phyloP scores from a whole-genome alignment of 2,329 filamentous ascomycete species.

The Colletotrichum sp. region DNA sequence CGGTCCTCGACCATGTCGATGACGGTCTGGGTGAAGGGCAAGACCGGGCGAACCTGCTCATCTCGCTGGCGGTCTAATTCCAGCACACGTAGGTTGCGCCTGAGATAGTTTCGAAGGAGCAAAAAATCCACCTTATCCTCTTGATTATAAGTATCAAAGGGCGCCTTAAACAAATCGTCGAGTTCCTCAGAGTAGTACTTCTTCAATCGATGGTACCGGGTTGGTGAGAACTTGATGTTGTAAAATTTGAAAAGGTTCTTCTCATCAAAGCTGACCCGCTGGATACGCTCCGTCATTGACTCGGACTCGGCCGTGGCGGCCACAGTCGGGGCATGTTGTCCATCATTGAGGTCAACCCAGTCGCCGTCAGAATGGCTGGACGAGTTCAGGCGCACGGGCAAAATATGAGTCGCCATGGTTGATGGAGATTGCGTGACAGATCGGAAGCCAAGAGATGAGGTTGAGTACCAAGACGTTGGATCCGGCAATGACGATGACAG shows the following conservation, averaged over 20 bases:
- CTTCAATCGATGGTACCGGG: slow-evolving; percentile 41
- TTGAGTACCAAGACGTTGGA: not conserved
- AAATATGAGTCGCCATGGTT: not conserved
- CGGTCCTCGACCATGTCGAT: slow-evolving; percentile 52
- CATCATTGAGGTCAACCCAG: not conserved
- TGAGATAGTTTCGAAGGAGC: slow-evolving; percentile 53
- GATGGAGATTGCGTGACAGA: not conserved
- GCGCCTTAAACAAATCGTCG: slow-evolving; percentile 25
- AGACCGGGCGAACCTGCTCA: slow-evolving; percentile 39
- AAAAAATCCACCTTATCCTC: slow-evolving; percentile 54
- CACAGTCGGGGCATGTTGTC: not conserved
- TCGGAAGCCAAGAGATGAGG: not conserved
- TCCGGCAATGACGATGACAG: not conserved
- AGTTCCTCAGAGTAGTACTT: slow-evolving; percentile 49
- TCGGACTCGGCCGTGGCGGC: slow-evolving; percentile 20
- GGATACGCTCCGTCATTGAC: slow-evolving; percentile 45
- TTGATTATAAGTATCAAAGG: slow-evolving; percentile 36
- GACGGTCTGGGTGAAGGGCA: slow-evolving; percentile 50
- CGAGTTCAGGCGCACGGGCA: not conserved
- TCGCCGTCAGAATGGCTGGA: not conserved
- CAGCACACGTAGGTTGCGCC: slow-evolving; percentile 27
- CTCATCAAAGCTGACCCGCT: slow-evolving; percentile 49
- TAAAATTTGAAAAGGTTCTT: slow-evolving; percentile 54
- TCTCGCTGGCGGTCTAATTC: slow-evolving; percentile 36
- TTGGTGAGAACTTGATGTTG: slow-evolving; percentile 49